Conservation (phyloP, 75 land plant genomes). For the Larix kaempferi region DNA sequence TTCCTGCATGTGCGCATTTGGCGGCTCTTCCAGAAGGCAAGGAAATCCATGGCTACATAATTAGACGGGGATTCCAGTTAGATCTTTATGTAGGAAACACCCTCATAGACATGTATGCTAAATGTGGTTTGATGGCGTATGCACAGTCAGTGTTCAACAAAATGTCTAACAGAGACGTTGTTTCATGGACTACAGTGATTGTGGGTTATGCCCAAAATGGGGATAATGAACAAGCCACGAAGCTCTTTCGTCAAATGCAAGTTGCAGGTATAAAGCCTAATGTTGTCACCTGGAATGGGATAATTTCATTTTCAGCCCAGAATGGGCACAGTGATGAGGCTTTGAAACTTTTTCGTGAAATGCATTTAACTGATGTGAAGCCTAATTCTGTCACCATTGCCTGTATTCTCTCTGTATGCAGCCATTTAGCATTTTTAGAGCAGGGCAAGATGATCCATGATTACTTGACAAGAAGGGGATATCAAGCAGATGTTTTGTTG, state of each 20-base stretch:
- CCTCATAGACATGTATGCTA: slow-evolving; percentile 22
- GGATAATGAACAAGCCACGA: slow-evolving; percentile 40
- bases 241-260: slow-evolving; percentile 50
- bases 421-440: slow-evolving; percentile 23
- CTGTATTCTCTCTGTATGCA: slow-evolving; percentile 39
- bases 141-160: slow-evolving; percentile 15
- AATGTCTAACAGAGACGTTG: slow-evolving; percentile 37
- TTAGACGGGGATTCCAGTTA: no score
- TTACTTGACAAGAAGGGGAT: slow-evolving; percentile 31
- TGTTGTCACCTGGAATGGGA: slow-evolving; percentile 55
- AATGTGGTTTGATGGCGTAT: slow-evolving; percentile 11
- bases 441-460: slow-evolving; percentile 56
- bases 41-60: no score
- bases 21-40: slow-evolving; percentile 11
- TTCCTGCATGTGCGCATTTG: slow-evolving; percentile 5
- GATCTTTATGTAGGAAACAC: slow-evolving; percentile 12
- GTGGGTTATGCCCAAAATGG: slow-evolving; percentile 54
- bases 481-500: slow-evolving; percentile 28
- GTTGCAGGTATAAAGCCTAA: slow-evolving; percentile 3
- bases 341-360: slow-evolving; percentile 40
- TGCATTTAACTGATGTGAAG: slow-evolving; percentile 35
- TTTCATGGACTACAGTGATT: slow-evolving; percentile 50
- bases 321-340: slow-evolving; percentile 34
- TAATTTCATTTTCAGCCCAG: slow-evolving; percentile 55
- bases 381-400: slow-evolving; percentile 37